Conservation (phyloP, 192 early-diverging fungal species). For the Coemansia sp. region DNA sequence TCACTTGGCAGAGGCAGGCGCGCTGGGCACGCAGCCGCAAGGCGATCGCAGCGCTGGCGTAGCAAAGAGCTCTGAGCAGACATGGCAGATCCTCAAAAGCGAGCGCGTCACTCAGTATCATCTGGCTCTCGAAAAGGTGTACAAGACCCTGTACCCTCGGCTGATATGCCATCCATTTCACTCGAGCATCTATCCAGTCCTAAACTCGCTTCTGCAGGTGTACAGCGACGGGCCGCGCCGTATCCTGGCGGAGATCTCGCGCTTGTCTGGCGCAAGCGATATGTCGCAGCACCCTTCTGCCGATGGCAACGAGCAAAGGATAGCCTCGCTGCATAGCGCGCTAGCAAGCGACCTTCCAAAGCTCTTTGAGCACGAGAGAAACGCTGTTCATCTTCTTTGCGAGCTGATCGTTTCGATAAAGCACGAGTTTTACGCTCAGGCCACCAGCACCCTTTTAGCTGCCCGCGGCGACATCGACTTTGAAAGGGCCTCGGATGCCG, state of each 20-base stretch:
- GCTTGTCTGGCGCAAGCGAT: constrained; percentile 15
- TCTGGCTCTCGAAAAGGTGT: constrained; percentile 20
- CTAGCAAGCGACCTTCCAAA: constrained; percentile 38
- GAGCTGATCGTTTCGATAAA: constrained; percentile 29
- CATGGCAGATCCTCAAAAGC: constrained; percentile 15
- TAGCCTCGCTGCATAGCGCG: constrained; percentile 14
- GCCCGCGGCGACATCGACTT: constrained; percentile 10
- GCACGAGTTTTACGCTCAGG: constrained; percentile 34
- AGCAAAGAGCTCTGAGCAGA: neutral
- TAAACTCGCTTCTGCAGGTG: constrained; percentile 35
- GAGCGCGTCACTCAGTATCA: constrained; percentile 14
- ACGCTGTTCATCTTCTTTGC: constrained; percentile 24
- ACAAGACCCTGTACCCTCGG: constrained; percentile 26
- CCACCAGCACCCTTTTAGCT: constrained; percentile 10
- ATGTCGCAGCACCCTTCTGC: constrained; percentile 5
- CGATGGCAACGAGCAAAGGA: constrained; percentile 15
- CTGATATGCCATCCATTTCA: constrained; percentile 25
- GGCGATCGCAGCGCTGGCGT: neutral
- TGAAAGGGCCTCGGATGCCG: neutral
- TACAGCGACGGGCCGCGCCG: constrained; percentile 48
- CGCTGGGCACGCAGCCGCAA: neutral
- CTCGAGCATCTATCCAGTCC: constrained; percentile 35
- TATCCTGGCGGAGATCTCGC: constrained; percentile 37
- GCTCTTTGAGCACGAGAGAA: constrained; percentile 46
- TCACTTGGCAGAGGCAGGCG: neutral